Base-by-base conservation (phyloP, 495 filamentous ascomycete genomes). In the Achaetomiella virescens region DNA sequence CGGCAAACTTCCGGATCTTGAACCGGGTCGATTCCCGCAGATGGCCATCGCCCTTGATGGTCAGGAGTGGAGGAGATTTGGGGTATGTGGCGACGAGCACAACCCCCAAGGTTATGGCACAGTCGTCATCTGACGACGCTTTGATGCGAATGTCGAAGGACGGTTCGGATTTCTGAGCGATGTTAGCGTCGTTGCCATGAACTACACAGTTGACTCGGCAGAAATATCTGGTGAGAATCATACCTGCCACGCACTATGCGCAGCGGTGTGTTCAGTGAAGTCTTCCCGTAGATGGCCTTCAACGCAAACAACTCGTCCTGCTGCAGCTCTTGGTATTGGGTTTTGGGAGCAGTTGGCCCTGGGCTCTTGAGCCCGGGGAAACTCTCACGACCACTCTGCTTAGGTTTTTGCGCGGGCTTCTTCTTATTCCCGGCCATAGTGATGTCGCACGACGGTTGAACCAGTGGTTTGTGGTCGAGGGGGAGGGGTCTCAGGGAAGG, bases 51-150 rank as follows among this genome's bases (percentile, higher is more conserved):
- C 85, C 76, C 46, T 84, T 84, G n/a, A 95, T 64, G 9, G 76
- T 82, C 5, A 98, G 66, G 29, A 88, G 76, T 2, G 93, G 93
- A 3, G 80, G 69, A 15, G 90, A 87, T 69, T 92, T 96, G 8
- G 95, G 95, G 70, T 98, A 98, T 0, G 93, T 97, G 12, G 92
- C 86, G 11, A 89, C 91, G 24, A 98, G 67, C 31, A 86, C 84
- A 35, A 93, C 87, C 6, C 71, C 70, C 18, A 96, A 70, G 1
- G 79, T 81, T 10, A 90, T 71, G 15, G 72, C 71, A 27, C 84
- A 75, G 10, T 88, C 83, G 29, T 83, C 77, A 52, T 91, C 86
- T 2, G 84, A 83, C 21, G 79, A 78, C 10, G 90, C 79, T 62
- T 83, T 88, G 29, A 97, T 72, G 48, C 77, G 80, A 49, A 98